Evolutionary conservation across 441 rosid species (phyloP).

Genomic region (Metrosideros polymorpha): DNA sequence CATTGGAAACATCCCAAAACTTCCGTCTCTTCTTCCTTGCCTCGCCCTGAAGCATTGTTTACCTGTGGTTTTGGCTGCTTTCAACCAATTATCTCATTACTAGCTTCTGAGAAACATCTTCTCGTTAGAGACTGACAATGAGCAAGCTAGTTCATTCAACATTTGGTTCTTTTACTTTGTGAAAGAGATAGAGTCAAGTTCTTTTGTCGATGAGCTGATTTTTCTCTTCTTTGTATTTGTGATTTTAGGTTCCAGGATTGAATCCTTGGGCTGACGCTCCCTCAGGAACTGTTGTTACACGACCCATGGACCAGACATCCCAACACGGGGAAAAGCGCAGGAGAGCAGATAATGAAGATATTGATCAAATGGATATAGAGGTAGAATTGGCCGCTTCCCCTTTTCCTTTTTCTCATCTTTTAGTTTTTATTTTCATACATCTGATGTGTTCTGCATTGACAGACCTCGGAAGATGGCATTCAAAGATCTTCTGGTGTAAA

Average conservation of each 20-base stretch:
- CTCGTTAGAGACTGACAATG: not conserved
- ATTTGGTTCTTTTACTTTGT: not conserved
- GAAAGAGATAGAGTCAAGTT: not conserved
- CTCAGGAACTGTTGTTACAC: slow-evolving; percentile 17
- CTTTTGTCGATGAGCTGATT: not conserved
- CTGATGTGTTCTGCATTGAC: slow-evolving; percentile 17
- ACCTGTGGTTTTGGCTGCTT: not conserved
- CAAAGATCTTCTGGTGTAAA: slow-evolving; percentile 44
- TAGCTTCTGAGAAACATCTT: not conserved
- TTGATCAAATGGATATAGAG: slow-evolving; percentile 31
- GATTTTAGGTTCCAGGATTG: slow-evolving; percentile 61
- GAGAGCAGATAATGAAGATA: slow-evolving; percentile 51
- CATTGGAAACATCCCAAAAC: not conserved
- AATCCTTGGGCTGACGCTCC: slow-evolving; percentile 69
- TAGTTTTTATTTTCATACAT: not conserved
- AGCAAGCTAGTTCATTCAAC: not conserved
- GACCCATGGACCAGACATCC: slow-evolving; percentile 20
- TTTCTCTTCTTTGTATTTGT: not conserved
- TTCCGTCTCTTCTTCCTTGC: not conserved
- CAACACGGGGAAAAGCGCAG: slow-evolving; percentile 66
- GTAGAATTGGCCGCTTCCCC: slow-evolving; percentile 6
- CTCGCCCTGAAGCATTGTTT: not conserved
- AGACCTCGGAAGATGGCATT: slow-evolving; percentile 30
- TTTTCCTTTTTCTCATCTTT: not conserved
- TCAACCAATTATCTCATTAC: not conserved